These are phyloP conservation scores for Patellifolia procumbens DNA, from an alignment of 179 eudicot species.

Conservation along the genomic window DNA sequence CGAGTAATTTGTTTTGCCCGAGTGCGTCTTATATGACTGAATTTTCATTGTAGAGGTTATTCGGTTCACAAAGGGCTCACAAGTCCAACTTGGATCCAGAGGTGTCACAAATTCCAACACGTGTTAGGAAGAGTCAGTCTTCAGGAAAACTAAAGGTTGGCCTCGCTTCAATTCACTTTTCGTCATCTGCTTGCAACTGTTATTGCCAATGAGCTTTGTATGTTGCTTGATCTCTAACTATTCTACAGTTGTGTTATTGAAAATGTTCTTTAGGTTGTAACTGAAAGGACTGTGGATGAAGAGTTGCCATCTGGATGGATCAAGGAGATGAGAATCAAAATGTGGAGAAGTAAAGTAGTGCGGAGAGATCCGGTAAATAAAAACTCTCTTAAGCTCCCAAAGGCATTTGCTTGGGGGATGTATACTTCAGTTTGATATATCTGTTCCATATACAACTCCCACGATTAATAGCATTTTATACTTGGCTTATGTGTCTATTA, in stretches of 20 bases:
- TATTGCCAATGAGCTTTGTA: background rate
- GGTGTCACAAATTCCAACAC: conserved; percentile 20
- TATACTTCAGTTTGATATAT: conserved; percentile 3
- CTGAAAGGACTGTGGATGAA: conserved; percentile 46
- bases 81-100: conserved; percentile 28
- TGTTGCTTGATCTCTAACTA: conserved; percentile 20
- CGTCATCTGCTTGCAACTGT: background rate
- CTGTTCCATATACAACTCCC: conserved; percentile 3
- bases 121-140: conserved; percentile 24
- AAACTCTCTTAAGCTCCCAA: conserved; percentile 1
- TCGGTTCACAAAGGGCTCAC: conserved; percentile 21
- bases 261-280: conserved; percentile 42
- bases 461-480: background rate
- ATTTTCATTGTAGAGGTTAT: conserved; percentile 30
- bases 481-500: background rate
- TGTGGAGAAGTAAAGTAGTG: conserved; percentile 23
- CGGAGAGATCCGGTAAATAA: conserved; percentile 61
- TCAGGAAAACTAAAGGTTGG: conserved; percentile 27
- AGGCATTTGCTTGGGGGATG: background rate
- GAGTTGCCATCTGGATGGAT: conserved; percentile 84
- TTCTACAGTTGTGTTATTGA: conserved; percentile 26
- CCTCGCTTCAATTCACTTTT: conserved; percentile 18
- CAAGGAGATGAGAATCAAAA: conserved; percentile 56
- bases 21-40: conserved; percentile 10
- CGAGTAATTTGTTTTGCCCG: background rate